A percentile compares a stretch with the other conserved stretches of the same genome.
Conservation (phyloP, 192 early-diverging fungal species). For the Mortierella hygrophila region DNA sequence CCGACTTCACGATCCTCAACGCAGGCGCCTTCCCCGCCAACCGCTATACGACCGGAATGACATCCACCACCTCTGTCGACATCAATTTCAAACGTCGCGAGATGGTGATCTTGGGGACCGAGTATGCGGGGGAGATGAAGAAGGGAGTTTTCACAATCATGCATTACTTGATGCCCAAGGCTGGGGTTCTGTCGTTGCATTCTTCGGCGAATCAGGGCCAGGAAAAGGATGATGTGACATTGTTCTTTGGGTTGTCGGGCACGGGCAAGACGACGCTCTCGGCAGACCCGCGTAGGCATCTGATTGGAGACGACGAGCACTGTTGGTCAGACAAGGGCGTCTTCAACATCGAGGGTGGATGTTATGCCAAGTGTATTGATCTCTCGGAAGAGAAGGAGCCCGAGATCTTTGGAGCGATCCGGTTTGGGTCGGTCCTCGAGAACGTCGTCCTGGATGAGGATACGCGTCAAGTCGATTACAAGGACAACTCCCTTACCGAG, state of each 20-base stretch:
- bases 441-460: constrained; percentile 90
- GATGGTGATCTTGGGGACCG: constrained; percentile 98
- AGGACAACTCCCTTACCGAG: constrained; percentile 85
- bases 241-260: constrained; percentile 98
- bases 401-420: constrained; percentile 97
- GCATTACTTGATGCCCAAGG: constrained; percentile 99
- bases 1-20: constrained; percentile 98
- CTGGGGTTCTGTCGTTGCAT: constrained; percentile 88
- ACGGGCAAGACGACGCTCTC: constrained; percentile 99
- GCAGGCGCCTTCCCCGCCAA: constrained; percentile 96
- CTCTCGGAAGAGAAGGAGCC: constrained; percentile 97
- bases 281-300: constrained; percentile 90
- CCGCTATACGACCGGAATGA: constrained; percentile 95
- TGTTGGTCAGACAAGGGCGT: constrained; percentile 98
- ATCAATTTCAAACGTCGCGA: constrained; percentile 93
- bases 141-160: constrained; percentile 99
- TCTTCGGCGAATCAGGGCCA: constrained; percentile 96
- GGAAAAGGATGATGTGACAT: constrained; percentile 84
- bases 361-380: constrained; percentile 98
- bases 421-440: constrained; percentile 95
- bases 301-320: constrained; percentile 99
- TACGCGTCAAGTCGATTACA: constrained; percentile 87
- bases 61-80: constrained; percentile 91
- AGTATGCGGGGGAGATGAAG: constrained; percentile 99
- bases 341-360: constrained; percentile 99